Percentiles rank a stretch among this genome's conserved stretches.
Conservation (phyloP, 495 filamentous ascomycete species). For the Chlorociboria aeruginascens region DNA sequence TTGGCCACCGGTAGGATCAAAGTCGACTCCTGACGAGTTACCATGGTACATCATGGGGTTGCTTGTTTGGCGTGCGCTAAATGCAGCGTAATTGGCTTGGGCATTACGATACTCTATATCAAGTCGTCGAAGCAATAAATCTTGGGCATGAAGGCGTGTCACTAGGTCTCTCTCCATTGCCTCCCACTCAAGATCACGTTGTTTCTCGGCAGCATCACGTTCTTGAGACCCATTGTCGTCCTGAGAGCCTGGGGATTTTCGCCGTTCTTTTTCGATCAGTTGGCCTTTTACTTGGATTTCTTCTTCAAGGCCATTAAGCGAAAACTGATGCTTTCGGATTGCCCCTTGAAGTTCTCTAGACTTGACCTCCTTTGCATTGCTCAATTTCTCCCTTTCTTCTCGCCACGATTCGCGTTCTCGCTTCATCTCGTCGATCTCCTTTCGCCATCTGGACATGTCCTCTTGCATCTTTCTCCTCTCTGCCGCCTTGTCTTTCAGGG, state of each 20-base stretch:
- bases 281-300: constrained; percentile 26
- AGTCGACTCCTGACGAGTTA: constrained; percentile 35
- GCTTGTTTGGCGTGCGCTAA: constrained; percentile 10
- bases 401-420: constrained; percentile 29
- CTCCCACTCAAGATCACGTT: constrained; percentile 17
- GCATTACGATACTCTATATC: constrained; percentile 4
- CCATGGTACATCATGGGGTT: constrained; percentile 25
- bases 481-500: constrained; percentile 58
- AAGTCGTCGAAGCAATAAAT: constrained; percentile 1
- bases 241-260: constrained; percentile 37
- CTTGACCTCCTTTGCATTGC: constrained; percentile 25
- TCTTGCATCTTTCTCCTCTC: constrained; percentile 45
- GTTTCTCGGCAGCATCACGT: constrained; percentile 22
- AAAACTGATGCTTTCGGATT: constrained; percentile 10
- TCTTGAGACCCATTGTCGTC: constrained; percentile 42
- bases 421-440: constrained; percentile 37
- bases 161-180: constrained; percentile 8
- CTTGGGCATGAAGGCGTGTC: constrained; percentile 1
- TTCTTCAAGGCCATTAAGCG: constrained; percentile 22
- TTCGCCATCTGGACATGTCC: constrained; percentile 43
- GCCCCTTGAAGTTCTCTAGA: constrained; percentile 11
- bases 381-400: constrained; percentile 30
- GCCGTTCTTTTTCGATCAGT: constrained; percentile 36
- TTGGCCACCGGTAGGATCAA: constrained; percentile 26
- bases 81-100: neutral